phyloP scores from a whole-genome alignment of 2,329 filamentous ascomycete genomes.

The Cladophialophora exuberans region DNA sequence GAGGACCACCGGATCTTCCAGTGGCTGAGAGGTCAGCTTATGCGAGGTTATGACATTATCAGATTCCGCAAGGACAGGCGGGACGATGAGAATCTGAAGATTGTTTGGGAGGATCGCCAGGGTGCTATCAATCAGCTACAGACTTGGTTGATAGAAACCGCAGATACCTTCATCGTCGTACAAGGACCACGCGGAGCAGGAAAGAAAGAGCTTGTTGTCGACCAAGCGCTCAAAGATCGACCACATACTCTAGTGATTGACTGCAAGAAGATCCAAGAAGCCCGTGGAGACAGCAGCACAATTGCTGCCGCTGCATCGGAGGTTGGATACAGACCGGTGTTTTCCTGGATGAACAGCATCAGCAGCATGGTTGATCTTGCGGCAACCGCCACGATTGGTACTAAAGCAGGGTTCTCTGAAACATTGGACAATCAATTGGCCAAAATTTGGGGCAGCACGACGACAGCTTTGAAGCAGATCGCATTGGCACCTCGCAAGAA shows the following conservation, averaged over 20 bases:
- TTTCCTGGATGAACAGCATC: slow-evolving; percentile 94
- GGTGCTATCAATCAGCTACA: slow-evolving; percentile 79
- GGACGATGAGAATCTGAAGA: slow-evolving; percentile 71
- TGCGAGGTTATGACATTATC: slow-evolving; percentile 48
- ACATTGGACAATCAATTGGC: slow-evolving; percentile 85
- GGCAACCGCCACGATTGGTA: slow-evolving; percentile 88
- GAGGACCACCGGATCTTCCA: slow-evolving; percentile 60
- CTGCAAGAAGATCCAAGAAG: slow-evolving; percentile 91
- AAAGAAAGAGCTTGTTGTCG: slow-evolving; percentile 83
- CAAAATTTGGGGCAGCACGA: slow-evolving; percentile 87
- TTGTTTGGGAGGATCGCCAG: slow-evolving; percentile 86
- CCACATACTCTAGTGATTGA: slow-evolving; percentile 79
- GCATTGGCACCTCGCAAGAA: slow-evolving; percentile 71
- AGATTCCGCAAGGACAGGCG: slow-evolving; percentile 51
- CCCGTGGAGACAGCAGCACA: slow-evolving; percentile 81
- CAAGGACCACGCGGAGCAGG: slow-evolving; percentile 91
- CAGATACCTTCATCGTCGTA: slow-evolving; percentile 90
- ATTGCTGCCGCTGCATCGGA: slow-evolving; percentile 79
- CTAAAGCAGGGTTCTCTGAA: slow-evolving; percentile 92
- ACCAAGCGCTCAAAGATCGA: slow-evolving; percentile 76
- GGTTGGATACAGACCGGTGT: slow-evolving; percentile 90
- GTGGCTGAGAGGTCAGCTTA: slow-evolving; percentile 74
- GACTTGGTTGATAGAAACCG: slow-evolving; percentile 83
- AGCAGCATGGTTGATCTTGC: slow-evolving; percentile 91
- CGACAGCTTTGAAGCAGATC: slow-evolving; percentile 75